Base-by-base conservation (phyloP, 129 eudicot genomes). In the Flaveria trinervia region DNA sequence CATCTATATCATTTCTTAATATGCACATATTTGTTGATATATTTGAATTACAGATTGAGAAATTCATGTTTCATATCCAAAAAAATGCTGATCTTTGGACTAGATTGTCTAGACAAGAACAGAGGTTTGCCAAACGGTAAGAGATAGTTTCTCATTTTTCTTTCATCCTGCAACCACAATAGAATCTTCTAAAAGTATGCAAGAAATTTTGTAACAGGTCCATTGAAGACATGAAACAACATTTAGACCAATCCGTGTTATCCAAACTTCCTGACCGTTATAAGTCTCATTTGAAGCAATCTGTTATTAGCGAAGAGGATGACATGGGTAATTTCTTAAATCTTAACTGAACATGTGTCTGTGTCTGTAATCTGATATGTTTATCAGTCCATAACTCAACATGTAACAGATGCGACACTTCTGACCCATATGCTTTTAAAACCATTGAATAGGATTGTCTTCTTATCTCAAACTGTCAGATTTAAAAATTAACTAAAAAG, bases 281-380 rank as follows among this genome's bases (percentile, higher is more conserved):
- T 86, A 84, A 91, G 85, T 93, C 98, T 75, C 89, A 85, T 80
- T 70, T 89, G 76, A 87, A 86, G 85, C 97, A 93, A 85, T 93
- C 97, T 75, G 82, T 79, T 67, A 85, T 85, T 16, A 93, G 98
- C 77, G 97, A 88, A 79, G 93, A 85, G 50, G 96, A 88, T 75
- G 98, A 93, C 79, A 91, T 91, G 93, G 96, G 98, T 93, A 89
- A 83, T 77, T 20, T 64, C 51, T 44, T 55, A 17, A n/a, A 45
- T 61, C n/a, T 66, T 2, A 25, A 61, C n/a, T 12, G 41, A 5
- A 26, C 67, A 25, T 13, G 12, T 3, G 36, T 26, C 13, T 10
- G 39, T 33, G 7, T 5, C 41, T 36, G 41, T 36, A 20, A 20
- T 20, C 22, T 20, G 22, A 36, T 36, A 36, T 5, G 41, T 5